Evolutionary conservation across 1,139 yeast genomes (phyloP).

Genomic region (Sugiyamaella novakii): DNA sequence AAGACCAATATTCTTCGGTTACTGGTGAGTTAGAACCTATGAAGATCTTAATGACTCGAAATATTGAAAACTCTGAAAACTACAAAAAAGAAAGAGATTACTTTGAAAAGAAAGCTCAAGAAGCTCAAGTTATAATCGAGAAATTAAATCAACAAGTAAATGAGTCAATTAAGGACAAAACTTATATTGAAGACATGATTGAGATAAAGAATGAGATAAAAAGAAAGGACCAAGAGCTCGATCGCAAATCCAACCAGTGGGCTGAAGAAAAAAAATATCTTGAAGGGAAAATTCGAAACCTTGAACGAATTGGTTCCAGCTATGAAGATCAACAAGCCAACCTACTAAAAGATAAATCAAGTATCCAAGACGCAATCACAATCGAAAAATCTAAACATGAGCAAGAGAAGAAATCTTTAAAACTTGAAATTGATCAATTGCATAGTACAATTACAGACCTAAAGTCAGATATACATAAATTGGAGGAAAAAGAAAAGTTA

Average conservation of each 20-base stretch:
- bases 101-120: conserved; percentile 27
- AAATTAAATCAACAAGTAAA: conserved; percentile 24
- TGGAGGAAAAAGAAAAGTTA: conserved; percentile 29
- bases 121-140: conserved; percentile 21
- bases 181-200: conserved; percentile 24
- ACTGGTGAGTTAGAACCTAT: conserved; percentile 27
- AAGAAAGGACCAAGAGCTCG: conserved; percentile 24
- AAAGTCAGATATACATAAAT: conserved; percentile 25
- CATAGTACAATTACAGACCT: conserved; percentile 30
- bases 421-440: conserved; percentile 29
- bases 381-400: conserved; percentile 29
- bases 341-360: conserved; percentile 27
- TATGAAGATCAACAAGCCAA: conserved; percentile 29
- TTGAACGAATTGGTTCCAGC: conserved; percentile 29
- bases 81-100: conserved; percentile 29
- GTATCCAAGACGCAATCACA: conserved; percentile 25
- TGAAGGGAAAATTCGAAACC: conserved; percentile 26
- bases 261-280: conserved; percentile 26
- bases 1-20: conserved; percentile 7
- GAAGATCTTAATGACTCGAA: conserved; percentile 28
- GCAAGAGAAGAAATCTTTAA: conserved; percentile 27
- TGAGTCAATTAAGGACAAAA: conserved; percentile 25
- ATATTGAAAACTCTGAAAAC: conserved; percentile 28
- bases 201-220: conserved; percentile 24
- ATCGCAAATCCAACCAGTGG: conserved; percentile 22